Conservation (phyloP, 2,329 filamentous ascomycete species). For the Macrophomina tecta region DNA sequence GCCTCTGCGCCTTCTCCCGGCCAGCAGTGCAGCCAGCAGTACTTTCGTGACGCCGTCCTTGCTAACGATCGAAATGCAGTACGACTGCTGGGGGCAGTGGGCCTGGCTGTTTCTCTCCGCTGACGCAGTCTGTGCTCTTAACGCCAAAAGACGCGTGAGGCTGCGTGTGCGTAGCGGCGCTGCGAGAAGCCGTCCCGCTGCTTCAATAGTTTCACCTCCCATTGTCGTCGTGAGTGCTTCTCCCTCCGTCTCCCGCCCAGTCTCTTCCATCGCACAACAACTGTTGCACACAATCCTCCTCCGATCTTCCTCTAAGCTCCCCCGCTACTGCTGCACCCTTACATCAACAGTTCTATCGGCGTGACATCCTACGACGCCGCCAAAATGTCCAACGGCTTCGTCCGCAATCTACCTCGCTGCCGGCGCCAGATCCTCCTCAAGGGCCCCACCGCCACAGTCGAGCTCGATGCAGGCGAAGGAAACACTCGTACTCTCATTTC, state of each 20-base stretch:
- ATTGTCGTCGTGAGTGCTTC: background rate
- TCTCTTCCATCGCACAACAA: background rate
- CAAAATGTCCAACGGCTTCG: constrained; percentile 4
- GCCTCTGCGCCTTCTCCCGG: too few relatives aligned
- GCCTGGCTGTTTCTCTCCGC: too few relatives aligned
- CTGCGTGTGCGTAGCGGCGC: background rate
- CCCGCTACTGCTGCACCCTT: background rate
- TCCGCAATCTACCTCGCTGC: constrained; percentile 10
- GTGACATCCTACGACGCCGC: background rate
- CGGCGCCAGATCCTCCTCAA: constrained; percentile 6
- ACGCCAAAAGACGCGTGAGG: too few relatives aligned
- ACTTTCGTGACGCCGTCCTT: too few relatives aligned
- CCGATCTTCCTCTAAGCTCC: too few relatives aligned
- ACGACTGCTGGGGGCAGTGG: too few relatives aligned
- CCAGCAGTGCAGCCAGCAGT: background rate
- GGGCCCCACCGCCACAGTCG: constrained; percentile 12
- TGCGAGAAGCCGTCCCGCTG: background rate
- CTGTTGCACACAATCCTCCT: too few relatives aligned
- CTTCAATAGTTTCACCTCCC: constrained; percentile 3
- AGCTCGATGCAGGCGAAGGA: constrained; percentile 10
- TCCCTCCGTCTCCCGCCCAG: background rate
- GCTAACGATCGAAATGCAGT: too few relatives aligned
- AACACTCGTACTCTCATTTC: background rate
- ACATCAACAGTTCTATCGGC: background rate
- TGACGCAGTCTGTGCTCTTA: too few relatives aligned